Conservation (phyloP, 2,329 filamentous ascomycete species). For the Dactylellina sp. region DNA sequence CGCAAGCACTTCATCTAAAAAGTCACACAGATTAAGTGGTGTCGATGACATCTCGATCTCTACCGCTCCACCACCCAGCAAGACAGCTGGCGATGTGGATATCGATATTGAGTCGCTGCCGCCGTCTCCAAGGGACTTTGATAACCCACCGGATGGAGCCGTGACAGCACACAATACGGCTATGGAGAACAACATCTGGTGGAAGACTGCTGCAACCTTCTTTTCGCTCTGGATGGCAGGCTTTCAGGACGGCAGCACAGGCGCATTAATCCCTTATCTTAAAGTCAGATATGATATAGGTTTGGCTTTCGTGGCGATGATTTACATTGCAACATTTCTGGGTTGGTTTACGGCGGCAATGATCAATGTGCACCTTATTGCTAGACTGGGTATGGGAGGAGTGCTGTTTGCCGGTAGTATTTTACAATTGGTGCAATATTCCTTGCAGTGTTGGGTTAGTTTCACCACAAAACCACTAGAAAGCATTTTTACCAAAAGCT, state of each 20-base stretch:
- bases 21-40: slow-evolving; percentile 7
- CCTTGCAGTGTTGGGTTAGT: slow-evolving; percentile 75
- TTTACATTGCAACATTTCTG: slow-evolving; percentile 71
- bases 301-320: slow-evolving; percentile 68
- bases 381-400: slow-evolving; percentile 75
- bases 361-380: slow-evolving; percentile 72
- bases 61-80: slow-evolving; percentile 18
- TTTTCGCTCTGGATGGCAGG: slow-evolving; percentile 75
- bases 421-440: slow-evolving; percentile 74
- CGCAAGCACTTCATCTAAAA: slow-evolving; percentile 17
- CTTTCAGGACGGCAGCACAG: slow-evolving; percentile 75
- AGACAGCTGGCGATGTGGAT: slow-evolving; percentile 29
- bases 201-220: slow-evolving; percentile 68
- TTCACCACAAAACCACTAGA: slow-evolving; percentile 69
- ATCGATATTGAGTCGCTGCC: slow-evolving; percentile 54
- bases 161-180: slow-evolving; percentile 57
- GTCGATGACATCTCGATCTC: slow-evolving; percentile 40
- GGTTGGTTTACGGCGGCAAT: slow-evolving; percentile 75
- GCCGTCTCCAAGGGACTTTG: slow-evolving; percentile 29
- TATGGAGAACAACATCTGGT: slow-evolving; percentile 56
- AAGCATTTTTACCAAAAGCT: neutral
- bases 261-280: slow-evolving; percentile 69
- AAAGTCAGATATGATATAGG: slow-evolving; percentile 59
- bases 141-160: slow-evolving; percentile 56
- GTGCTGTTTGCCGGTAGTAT: slow-evolving; percentile 75